These are phyloP conservation scores for Exophiala sp. DNA, from an alignment of 2,329 filamentous ascomycete genomes.

Conservation along the genomic window DNA sequence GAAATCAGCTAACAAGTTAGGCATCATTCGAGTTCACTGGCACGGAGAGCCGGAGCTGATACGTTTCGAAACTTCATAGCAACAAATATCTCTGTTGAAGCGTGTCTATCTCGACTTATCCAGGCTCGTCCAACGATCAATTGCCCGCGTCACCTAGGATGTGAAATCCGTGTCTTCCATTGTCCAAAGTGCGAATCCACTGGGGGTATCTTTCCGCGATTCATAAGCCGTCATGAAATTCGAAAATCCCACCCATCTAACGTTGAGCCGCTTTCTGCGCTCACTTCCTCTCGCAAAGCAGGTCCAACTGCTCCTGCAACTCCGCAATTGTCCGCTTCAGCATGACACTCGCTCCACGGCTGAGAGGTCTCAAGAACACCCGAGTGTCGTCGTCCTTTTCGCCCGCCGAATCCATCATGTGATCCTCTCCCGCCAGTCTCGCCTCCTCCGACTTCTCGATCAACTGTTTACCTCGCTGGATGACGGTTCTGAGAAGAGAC, in stretches of 20 bases:
- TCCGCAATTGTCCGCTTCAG: slow-evolving; percentile 30
- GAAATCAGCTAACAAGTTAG: too few species aligned
- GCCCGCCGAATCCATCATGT: slow-evolving; percentile 24
- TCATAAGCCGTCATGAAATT: neutral
- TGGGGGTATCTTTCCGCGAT: too few species aligned
- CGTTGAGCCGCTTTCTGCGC: neutral
- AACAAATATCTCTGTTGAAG: too few species aligned
- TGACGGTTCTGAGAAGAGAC: slow-evolving; percentile 19
- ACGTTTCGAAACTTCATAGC: too few species aligned
- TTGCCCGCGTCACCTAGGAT: too few species aligned
- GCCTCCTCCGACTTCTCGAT: slow-evolving; percentile 28
- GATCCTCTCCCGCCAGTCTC: slow-evolving; percentile 17
- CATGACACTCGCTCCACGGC: slow-evolving; percentile 34
- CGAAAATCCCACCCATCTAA: neutral
- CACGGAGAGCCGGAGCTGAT: too few species aligned
- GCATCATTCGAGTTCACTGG: too few species aligned
- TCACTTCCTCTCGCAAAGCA: neutral
- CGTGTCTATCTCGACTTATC: too few species aligned
- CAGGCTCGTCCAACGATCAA: too few species aligned
- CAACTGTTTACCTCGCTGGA: slow-evolving; percentile 30
- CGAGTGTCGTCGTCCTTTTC: slow-evolving; percentile 19
- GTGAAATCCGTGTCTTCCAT: too few species aligned
- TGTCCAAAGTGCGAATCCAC: neutral
- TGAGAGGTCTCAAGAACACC: slow-evolving; percentile 34
- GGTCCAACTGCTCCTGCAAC: slow-evolving; percentile 25